Evolutionary conservation across 176 grass and related monocot genomes (phyloP), one percentile per base, ranked within the genome.

Genomic region (Phragmites australis): DNA sequence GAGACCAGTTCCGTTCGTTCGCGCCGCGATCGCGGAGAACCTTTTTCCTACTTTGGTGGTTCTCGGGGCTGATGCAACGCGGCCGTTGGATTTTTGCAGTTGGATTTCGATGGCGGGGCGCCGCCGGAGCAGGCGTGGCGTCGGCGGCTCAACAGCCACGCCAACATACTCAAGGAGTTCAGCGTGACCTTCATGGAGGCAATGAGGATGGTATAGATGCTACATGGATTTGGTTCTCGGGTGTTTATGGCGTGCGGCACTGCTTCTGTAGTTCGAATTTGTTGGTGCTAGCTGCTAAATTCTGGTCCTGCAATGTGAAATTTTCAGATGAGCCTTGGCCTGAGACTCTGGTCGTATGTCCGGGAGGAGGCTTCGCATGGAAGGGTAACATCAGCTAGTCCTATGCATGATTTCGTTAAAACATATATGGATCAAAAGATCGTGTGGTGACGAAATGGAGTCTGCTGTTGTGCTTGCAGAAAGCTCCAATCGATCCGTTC

Each of bases 101-200:
- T 99, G 87, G 90, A 95, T 67, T 99, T 99, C 41, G 96, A 95
- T 71, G 92, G 92, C 29, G 96, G 88, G 42, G 79, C 96, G 21
- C 96, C 96, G 17, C 92, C 96, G 80, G 87, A 92, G 78, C 86
- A 91, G 80, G 96, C 96, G 78, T 99, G 96, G 96, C 88, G 96
- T 70, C 75, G 96, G 68, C 58, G 87, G 82, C 73, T 99, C 23
- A 95, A 93, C 78, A 99, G 96, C 53, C 88, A 99, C 84, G 96
- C 96, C 48, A 95, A 99, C 84, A 76, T 87, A 63, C 81, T 99
- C 59, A 99, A 99, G 79, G 96, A 99, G 80, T 99, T 99, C 77
- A 99, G 92, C 62, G 88, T 99, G 37, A 99, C 96, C 77, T 99
- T 99, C 89, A 93, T 95, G 92, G 96, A 99, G 57, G 96, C 96